Base-by-base conservation (phyloP, 2,329 filamentous ascomycete species). In the Thelonectria rubi region DNA sequence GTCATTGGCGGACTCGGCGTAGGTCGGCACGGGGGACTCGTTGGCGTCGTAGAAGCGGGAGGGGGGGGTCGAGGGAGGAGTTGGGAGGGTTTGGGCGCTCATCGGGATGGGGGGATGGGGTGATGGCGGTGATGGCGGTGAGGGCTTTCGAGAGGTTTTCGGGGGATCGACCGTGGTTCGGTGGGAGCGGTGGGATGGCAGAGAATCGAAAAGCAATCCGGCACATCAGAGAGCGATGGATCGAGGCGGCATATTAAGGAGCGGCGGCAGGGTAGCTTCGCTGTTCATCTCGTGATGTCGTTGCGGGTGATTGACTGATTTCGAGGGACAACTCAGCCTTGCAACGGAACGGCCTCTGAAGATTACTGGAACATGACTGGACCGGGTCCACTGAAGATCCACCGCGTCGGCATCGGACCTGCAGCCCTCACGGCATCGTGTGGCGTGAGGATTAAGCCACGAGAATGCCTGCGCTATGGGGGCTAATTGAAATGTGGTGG, bases 1-100 rank as follows among this genome's bases (percentile, higher is more conserved):
- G 18, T 60, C 60, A 62, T 72, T 61, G 32, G 68, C 54, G 55
- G 42, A 55, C 12, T 26, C 48, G 2, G 69, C 61, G 26, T 72
- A 72, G 12, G 55, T 34, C 11, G 69, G 69, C 17, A 70, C 46
- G 7, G 60, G 55, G 43, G 14, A 37, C 43, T n/a, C n/a, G 21
- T 54, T 10, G 11, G 32, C 30, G 34, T 49, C 45, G 45, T 37
- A 26, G 30, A 52, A 56, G 24, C 30, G 50, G 17, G 18, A 46
- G 30, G 39, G 45, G 43, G 48, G 26, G 9, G 18, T 4, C 11
- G 57, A 48, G 24, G 59, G 52, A 46, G 65, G 62, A 43, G 46
- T 54, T 6, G 50, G 47, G 43, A 47, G 8, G 15, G 57, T 30
- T 54, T 54, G 26, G 15, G 54, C 12, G 26, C 37, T 42, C 54